Evolutionary conservation across 192 early-diverging fungal species (phyloP).

Genomic region (Jimgerdemannia lactiflua): DNA sequence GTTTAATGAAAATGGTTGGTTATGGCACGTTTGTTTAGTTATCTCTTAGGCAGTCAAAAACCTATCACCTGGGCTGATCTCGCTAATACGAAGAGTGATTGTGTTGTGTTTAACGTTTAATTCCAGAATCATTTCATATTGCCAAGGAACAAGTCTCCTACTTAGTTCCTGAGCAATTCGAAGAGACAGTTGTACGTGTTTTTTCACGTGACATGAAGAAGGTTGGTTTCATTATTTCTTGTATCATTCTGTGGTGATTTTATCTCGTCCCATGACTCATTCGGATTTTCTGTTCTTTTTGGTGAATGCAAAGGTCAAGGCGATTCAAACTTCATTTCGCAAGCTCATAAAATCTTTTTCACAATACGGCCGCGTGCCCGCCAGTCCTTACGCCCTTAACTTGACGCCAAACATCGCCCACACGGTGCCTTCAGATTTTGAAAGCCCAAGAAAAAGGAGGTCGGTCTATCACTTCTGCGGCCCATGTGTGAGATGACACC

Average conservation of each 20-base stretch:
- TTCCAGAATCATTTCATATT: conserved; percentile 59
- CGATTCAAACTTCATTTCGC: conserved; percentile 37
- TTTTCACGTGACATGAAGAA: conserved; percentile 57
- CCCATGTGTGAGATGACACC: background rate
- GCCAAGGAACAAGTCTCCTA: conserved; percentile 67
- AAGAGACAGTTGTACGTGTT: conserved; percentile 68
- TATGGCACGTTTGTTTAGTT: background rate
- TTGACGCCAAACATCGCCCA: conserved; percentile 14
- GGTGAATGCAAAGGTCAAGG: conserved; percentile 15
- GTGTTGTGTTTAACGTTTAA: background rate
- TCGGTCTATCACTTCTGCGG: background rate
- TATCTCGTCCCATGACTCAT: background rate
- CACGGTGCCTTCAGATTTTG: conserved; percentile 16
- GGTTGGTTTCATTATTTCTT: conserved; percentile 13
- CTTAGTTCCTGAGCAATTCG: conserved; percentile 63
- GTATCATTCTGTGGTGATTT: background rate
- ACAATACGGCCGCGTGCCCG: background rate
- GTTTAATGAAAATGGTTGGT: conserved; percentile 41
- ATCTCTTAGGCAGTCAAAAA: too few species aligned
- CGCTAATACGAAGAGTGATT: background rate
- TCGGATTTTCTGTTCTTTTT: conserved; percentile 28
- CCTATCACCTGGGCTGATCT: too few species aligned
- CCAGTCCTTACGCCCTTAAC: background rate
- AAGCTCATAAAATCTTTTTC: conserved; percentile 8
- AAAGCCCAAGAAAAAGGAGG: conserved; percentile 12